These are phyloP conservation scores for Pestalotiopsis fici DNA, from an alignment of 2,329 filamentous ascomycete species.

Conservation along the genomic window DNA sequence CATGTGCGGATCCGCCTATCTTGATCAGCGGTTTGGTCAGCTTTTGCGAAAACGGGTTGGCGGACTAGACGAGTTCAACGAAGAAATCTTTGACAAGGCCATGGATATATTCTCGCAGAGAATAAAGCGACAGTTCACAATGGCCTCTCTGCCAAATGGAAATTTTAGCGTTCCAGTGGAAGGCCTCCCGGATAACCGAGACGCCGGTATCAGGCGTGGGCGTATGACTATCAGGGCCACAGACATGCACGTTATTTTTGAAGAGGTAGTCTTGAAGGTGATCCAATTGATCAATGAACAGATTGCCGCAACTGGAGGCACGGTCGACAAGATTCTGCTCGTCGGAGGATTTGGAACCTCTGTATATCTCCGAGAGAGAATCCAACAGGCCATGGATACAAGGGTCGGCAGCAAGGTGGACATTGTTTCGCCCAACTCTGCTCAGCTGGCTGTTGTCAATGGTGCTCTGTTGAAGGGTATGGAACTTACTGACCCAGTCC, in stretches of 20 bases:
- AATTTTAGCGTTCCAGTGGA: constrained; percentile 34
- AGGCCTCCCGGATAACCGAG: constrained; percentile 36
- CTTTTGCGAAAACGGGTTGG: constrained; percentile 44
- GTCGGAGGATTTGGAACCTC: constrained; percentile 52
- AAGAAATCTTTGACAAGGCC: constrained; percentile 39
- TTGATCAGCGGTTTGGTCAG: constrained; percentile 48
- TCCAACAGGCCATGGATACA: constrained; percentile 28
- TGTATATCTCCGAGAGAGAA: constrained; percentile 41
- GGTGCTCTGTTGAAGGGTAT: constrained; percentile 52
- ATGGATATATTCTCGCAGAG: constrained; percentile 44
- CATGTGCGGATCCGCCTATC: constrained; percentile 49
- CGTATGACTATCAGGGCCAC: constrained; percentile 36
- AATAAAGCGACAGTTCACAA: constrained; percentile 37
- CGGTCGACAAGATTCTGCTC: constrained; percentile 46
- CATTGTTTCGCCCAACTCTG: constrained; percentile 48
- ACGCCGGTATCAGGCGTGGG: constrained; percentile 33
- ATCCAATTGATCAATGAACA: constrained; percentile 44
- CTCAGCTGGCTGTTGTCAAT: constrained; percentile 52
- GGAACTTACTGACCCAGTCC: constrained; percentile 33
- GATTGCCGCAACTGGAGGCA: constrained; percentile 39
- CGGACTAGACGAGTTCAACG: constrained; percentile 40
- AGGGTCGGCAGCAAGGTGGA: constrained; percentile 25
- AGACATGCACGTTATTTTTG: constrained; percentile 43
- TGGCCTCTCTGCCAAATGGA: constrained; percentile 32
- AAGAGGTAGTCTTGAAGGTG: constrained; percentile 43